phyloP scores from a whole-genome alignment of 2,329 filamentous ascomycete genomes.

The Paecilomyces niveus region DNA sequence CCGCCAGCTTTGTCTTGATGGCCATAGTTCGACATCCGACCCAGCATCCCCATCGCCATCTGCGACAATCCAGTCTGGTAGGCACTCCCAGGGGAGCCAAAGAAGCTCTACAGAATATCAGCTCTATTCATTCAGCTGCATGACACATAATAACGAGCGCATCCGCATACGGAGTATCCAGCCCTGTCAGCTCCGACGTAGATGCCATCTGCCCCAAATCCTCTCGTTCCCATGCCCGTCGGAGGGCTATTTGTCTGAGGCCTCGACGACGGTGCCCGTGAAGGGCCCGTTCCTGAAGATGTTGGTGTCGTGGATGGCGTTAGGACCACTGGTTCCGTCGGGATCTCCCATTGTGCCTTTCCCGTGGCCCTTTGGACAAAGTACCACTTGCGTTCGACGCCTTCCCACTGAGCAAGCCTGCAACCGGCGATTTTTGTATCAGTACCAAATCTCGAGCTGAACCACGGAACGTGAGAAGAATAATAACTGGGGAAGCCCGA shows the following conservation, averaged over 20 bases:
- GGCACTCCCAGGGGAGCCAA: constrained; percentile 11
- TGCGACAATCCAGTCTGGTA: constrained; percentile 9
- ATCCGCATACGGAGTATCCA: constrained; percentile 19
- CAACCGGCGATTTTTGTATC: not conserved
- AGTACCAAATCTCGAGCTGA: not conserved
- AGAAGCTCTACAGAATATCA: constrained; percentile 20
- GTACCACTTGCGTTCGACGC: constrained; percentile 30
- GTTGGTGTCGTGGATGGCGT: constrained; percentile 27
- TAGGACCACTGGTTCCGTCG: constrained; percentile 30
- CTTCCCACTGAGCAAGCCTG: constrained; percentile 35
- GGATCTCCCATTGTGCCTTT: constrained; percentile 34
- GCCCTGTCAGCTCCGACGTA: not conserved
- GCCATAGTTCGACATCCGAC: constrained; percentile 12
- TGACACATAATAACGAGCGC: constrained; percentile 12
- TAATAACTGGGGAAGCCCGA: constrained; percentile 1
- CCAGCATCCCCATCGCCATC: constrained; percentile 8
- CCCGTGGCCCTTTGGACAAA: constrained; percentile 33
- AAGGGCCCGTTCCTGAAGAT: constrained; percentile 19
- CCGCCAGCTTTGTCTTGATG: not conserved
- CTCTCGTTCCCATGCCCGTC: constrained; percentile 3
- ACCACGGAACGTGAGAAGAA: not conserved
- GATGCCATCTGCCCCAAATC: not conserved
- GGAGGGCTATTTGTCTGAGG: constrained; percentile 15
- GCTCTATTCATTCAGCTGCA: constrained; percentile 13
- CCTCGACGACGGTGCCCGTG: constrained; percentile 17